Evolutionary conservation across 257 asterid species (phyloP).

Genomic region (Solanum pennellii): DNA sequence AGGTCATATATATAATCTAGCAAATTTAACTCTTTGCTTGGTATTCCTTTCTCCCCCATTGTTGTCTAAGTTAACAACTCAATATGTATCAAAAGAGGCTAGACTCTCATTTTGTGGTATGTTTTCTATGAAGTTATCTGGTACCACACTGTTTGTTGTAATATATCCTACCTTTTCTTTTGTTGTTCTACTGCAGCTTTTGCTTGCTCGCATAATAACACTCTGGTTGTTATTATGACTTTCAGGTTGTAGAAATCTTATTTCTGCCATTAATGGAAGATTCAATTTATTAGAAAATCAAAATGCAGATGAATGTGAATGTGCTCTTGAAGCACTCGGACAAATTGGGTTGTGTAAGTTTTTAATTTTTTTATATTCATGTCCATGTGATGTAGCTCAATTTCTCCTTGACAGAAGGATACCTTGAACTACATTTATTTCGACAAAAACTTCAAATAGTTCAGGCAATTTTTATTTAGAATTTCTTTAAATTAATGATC

Average conservation of each 20-base stretch:
- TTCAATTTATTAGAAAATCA: constrained; percentile 43
- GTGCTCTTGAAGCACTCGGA: constrained; percentile 93
- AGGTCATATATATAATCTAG: background rate
- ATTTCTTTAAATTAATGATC: background rate
- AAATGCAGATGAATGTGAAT: constrained; percentile 83
- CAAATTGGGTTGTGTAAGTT: constrained; percentile 86
- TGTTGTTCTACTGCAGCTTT: background rate
- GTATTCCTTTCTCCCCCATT: background rate
- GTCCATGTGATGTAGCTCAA: background rate
- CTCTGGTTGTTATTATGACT: background rate
- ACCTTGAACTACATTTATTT: background rate
- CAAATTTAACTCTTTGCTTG: background rate
- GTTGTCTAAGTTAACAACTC: background rate
- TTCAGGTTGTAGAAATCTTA: constrained; percentile 48
- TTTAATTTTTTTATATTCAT: constrained; percentile 3
- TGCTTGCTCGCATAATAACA: background rate
- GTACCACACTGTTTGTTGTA: background rate
- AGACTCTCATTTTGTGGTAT: background rate
- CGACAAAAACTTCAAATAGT: background rate
- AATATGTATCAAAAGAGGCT: background rate
- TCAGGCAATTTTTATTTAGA: background rate
- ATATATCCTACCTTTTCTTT: background rate
- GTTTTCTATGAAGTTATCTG: background rate
- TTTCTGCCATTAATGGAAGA: constrained; percentile 67
- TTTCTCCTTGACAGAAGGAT: background rate